A percentile compares a stretch with the other conserved stretches of the same genome.
Conservation (phyloP, 2,329 filamentous ascomycete species). For the Dothistroma septosporum region DNA sequence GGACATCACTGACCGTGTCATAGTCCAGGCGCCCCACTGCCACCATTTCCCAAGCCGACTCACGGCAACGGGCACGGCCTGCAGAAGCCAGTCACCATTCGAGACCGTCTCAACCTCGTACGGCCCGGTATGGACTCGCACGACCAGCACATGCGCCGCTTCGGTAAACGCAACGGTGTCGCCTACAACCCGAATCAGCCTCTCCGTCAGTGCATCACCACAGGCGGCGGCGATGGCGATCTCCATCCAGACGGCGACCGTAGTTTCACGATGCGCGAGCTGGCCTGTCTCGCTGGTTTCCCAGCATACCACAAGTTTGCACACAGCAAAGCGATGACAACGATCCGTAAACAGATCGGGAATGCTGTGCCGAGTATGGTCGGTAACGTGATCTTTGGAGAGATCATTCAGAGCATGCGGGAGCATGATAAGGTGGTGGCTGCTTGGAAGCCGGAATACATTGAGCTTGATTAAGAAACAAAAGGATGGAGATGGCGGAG, state of each 20-base stretch:
- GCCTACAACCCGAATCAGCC: constrained; percentile 48
- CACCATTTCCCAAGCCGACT: constrained; percentile 54
- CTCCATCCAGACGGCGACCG: constrained; percentile 63
- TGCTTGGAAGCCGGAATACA: background rate
- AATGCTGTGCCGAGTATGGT: constrained; percentile 63
- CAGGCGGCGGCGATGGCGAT: constrained; percentile 54
- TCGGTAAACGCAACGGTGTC: background rate
- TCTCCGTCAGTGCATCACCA: constrained; percentile 60
- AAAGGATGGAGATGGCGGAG: background rate
- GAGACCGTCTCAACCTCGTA: constrained; percentile 35
- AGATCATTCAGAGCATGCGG: constrained; percentile 9
- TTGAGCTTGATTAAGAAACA: background rate
- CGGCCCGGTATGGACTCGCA: constrained; percentile 28
- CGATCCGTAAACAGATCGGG: constrained; percentile 62
- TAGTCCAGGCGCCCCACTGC: constrained; percentile 68
- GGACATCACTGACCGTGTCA: constrained; percentile 22
- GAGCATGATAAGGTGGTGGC: background rate
- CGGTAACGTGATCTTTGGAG: constrained; percentile 13
- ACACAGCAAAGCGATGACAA: constrained; percentile 26
- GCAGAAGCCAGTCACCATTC: constrained; percentile 40
- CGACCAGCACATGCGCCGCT: constrained; percentile 14
- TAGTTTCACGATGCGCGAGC: constrained; percentile 63
- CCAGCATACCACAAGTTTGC: constrained; percentile 58
- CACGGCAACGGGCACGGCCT: constrained; percentile 29
- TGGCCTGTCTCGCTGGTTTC: constrained; percentile 67